Base-by-base conservation (phyloP, 495 filamentous ascomycete species). In the Lichina pygmaea region DNA sequence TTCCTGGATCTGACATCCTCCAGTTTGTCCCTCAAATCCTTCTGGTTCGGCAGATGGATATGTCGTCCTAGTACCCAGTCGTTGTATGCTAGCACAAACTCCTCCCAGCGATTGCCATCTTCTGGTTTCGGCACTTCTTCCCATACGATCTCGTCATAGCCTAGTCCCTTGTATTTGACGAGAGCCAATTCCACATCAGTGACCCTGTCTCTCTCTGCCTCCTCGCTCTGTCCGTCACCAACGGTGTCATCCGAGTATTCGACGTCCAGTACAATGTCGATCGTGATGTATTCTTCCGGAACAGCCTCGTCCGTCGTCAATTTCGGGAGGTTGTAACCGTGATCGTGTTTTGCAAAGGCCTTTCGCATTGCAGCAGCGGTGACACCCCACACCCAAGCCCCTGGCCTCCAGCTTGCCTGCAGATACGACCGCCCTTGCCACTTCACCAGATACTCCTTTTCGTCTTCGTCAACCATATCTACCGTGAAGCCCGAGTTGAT, bases 131-230 rank as follows among this genome's bases (percentile, higher is more conserved):
- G 91, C 0, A 84, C 81, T 3, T 68, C 64, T 48, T 93, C 86
- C 86, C 86, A 94, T 1, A 89, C 81, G 0, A 73, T 60, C 34
- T 95, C 82, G 48, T 94, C 86, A 56, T 94, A 95, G 6, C 75
- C 66, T n/a, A 95, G 66, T n/a, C 91, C 91, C 57, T 86, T 81
- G 57, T 81, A 95, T 50, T 99, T 99, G 53, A 93, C 75, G 31
- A 73, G 70, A 8, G 81, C 83, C 51, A 70, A 62, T 13, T 65
- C 62, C 16, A 92, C 72, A 48, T 85, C 68, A 8, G 67, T 66
- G 37, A 91, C 73, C 0, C 74, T 67, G 10, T 62, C 64, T 44
- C 77, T 62, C 54, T 86, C 81, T 32, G 77, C 63, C 43, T 77
- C 67, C 48, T 62, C 56, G 40, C 61, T 56, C 46, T 56, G 50